Evolutionary conservation across 2,329 filamentous ascomycete genomes (phyloP).

Genomic region (Arthrobotrys conoides): DNA sequence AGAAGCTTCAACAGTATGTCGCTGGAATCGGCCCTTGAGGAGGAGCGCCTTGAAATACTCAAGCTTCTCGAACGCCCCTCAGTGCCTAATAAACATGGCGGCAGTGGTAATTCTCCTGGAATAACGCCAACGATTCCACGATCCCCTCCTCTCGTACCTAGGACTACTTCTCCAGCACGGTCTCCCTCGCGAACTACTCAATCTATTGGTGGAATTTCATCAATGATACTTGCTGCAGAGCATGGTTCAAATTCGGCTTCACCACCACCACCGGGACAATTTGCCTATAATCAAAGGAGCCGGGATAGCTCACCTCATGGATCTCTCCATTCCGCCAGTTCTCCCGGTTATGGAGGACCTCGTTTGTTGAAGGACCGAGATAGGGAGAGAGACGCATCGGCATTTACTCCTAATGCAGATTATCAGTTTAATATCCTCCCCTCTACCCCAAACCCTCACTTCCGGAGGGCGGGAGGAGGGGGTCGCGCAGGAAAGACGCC

Average conservation of each 20-base stretch:
- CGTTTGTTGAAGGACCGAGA: conserved; percentile 69
- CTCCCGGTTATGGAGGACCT: conserved; percentile 71
- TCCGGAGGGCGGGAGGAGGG: conserved; percentile 35
- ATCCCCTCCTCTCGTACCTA: conserved; percentile 66
- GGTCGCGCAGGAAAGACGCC: conserved; percentile 58
- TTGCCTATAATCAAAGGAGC: conserved; percentile 50
- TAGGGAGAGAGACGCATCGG: conserved; percentile 66
- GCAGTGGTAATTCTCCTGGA: conserved; percentile 59
- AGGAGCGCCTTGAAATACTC: conserved; percentile 81
- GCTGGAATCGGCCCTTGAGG: conserved; percentile 81
- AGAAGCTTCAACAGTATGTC: conserved; percentile 72
- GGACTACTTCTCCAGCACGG: conserved; percentile 66
- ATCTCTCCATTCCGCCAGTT: conserved; percentile 68
- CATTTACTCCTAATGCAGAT: conserved; percentile 67
- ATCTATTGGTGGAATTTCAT: conserved; percentile 71
- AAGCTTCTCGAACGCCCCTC: conserved; percentile 75
- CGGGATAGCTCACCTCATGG: conserved; percentile 68
- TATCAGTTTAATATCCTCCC: conserved; percentile 75
- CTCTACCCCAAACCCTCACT: conserved; percentile 68
- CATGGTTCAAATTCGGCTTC: conserved; percentile 61
- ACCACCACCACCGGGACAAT: conserved; percentile 39
- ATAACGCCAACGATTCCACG: conserved; percentile 62
- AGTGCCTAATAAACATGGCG: conserved; percentile 57
- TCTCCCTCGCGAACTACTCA: conserved; percentile 62
- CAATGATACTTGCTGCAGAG: conserved; percentile 66